Evolutionary conservation across 139 green algal genomes (phyloP), one percentile per base, ranked within the genome.

Genomic region (Chlamydomonas eustigma): DNA sequence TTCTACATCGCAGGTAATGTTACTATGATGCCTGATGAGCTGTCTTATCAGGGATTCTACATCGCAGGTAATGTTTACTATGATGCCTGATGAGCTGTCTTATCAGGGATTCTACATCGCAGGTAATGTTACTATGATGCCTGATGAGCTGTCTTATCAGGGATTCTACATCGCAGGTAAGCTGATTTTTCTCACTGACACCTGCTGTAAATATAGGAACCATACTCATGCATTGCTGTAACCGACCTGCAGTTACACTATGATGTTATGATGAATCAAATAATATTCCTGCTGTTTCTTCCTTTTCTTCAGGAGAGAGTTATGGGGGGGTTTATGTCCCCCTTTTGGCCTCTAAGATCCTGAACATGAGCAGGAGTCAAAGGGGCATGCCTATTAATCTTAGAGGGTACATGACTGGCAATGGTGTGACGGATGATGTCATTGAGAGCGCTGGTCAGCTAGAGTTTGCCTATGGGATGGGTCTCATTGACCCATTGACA

Each of bases 291-390:
- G n/a, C n/a, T n/a, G n/a, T n/a, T n/a, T 5, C 35, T 52, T 36
- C 28, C 44, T 35, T 18, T 58, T 18, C 50, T n/a, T 1, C 70
- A 87, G 89, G 89, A 1, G 89, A 93, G 80, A 86, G 73, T 64
- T 93, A 91, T 76, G 88, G 73, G 8, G 89, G 89, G 22, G 81
- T 93, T 5, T 93, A 89, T 58, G 83, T 92, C 3, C 89, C 89
- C 0, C 79, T 85, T 33, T 71, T 91, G 72, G 81, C 80, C 0
- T 32, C 67, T 2, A 71, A 81, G 28, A 74, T 93, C 34, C 33
- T 91, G 69, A 18, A 75, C 1, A 51, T 72, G 34, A 90, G 92
- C 73, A 64, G 85, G 72, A 31, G 5, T 35, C 37, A 24, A 64
- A 22, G 44, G 12, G 18, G 12, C 30, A 73, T 44, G 68, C 6